Percentiles rank a stretch among this genome's conserved stretches.
These are phyloP conservation scores for Tylopilus cervinicoccineus DNA, from an alignment of 768 basidiomycete species.

Conservation along the genomic window DNA sequence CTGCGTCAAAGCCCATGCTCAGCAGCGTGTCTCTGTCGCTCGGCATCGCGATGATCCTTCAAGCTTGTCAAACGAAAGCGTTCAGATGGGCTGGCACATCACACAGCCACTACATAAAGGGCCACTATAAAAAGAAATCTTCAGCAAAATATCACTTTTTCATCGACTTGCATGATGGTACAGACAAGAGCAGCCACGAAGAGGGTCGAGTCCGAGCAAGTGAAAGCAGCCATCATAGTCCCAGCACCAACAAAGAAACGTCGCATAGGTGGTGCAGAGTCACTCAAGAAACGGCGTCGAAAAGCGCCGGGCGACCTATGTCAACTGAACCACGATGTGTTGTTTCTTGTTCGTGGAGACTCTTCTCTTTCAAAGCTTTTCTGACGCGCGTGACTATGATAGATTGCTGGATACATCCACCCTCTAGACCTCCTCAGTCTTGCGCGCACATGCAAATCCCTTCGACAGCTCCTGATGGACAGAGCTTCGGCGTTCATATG, in stretches of 20 bases:
- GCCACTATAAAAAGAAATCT: too few relatives aligned
- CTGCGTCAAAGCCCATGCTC: slow-evolving; percentile 83
- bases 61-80: too few relatives aligned
- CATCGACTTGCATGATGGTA: not conserved
- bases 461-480: slow-evolving; percentile 26
- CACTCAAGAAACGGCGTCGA: not conserved
- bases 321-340: not conserved
- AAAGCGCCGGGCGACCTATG: not conserved
- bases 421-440: slow-evolving; percentile 1
- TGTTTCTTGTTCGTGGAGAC: not conserved
- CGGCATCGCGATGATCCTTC: slow-evolving; percentile 33
- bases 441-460: slow-evolving; percentile 3
- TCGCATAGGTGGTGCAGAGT: not conserved
- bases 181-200: not conserved
- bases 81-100: too few relatives aligned
- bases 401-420: not conserved
- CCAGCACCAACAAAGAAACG: not conserved
- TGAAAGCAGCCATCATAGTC: too few relatives aligned
- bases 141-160: not conserved
- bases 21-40: slow-evolving; percentile 72
- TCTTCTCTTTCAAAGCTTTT: not conserved
- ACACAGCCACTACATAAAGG: not conserved
- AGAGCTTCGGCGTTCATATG: slow-evolving; percentile 27
- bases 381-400: not conserved
- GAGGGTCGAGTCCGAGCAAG: not conserved